Conservation (phyloP, 2,329 filamentous ascomycete genomes). For the Colletotrichum sp. region DNA sequence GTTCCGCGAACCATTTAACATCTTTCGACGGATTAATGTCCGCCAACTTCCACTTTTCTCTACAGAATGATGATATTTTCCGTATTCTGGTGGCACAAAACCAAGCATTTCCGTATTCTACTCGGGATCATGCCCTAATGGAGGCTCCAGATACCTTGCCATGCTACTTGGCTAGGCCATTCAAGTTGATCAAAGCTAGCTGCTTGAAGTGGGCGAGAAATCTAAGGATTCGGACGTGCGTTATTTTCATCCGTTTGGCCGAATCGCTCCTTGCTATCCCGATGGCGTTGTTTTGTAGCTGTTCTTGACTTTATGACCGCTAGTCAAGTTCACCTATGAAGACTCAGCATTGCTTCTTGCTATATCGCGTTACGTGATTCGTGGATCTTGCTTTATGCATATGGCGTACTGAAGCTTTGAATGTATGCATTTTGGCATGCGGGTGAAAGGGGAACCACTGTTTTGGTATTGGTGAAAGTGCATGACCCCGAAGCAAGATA, state of each 20-base stretch:
- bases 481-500: rapidly evolving
- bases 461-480: neutral
- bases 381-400: neutral
- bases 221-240: neutral
- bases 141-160: neutral
- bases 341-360: rapidly evolving
- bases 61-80: neutral
- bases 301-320: neutral
- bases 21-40: neutral
- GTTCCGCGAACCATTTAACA: neutral
- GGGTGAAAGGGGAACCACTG: neutral
- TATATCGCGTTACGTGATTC: neutral
- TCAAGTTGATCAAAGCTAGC: neutral
- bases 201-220: neutral
- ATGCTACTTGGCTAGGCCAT: neutral
- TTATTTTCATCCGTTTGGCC: neutral
- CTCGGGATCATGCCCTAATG: neutral
- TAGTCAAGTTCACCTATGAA: rapidly evolving
- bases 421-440: neutral
- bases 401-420: rapidly evolving
- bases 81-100: neutral
- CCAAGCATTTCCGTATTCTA: neutral
- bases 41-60: neutral
- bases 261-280: neutral
- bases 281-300: neutral